A percentile compares a stretch with the other conserved stretches of the same genome.
phyloP scores from a whole-genome alignment of 163 green algal genomes.

The Chlamydomonas reinhardtii region DNA sequence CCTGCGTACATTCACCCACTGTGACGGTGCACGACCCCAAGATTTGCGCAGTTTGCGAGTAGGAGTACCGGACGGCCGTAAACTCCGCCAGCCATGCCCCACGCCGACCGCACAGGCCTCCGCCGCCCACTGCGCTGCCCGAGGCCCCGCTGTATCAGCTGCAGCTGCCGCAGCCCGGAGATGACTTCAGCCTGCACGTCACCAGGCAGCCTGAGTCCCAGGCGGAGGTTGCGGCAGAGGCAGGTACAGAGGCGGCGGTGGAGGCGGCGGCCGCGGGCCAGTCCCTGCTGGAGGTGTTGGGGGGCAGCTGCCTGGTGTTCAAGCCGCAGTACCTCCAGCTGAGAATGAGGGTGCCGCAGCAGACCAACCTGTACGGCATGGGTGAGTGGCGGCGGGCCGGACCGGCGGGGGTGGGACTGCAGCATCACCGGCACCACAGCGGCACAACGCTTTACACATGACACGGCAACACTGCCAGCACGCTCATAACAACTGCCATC shows the following conservation, averaged over 20 bases:
- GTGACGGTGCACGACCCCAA: too few species aligned
- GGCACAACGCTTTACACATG: too few species aligned
- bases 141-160: not conserved
- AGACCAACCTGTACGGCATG: constrained; percentile 47
- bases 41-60: too few species aligned
- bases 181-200: constrained; percentile 19
- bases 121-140: not conserved
- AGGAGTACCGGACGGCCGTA: too few species aligned
- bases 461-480: too few species aligned
- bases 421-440: too few species aligned
- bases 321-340: constrained; percentile 35
- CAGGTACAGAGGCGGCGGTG: not conserved
- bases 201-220: not conserved
- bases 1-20: too few species aligned
- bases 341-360: not conserved
- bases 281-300: not conserved
- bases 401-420: too few species aligned
- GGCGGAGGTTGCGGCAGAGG: not conserved
- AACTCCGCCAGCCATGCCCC: too few species aligned
- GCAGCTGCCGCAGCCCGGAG: not conserved
- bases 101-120: not conserved
- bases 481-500: too few species aligned
- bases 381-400: not conserved
- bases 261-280: not conserved
- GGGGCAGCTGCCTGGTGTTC: constrained; percentile 20